Percentiles rank a stretch among this genome's conserved stretches.
phyloP scores from a whole-genome alignment of 495 filamentous ascomycete species.

The Pyrenopolyporus hunteri region DNA sequence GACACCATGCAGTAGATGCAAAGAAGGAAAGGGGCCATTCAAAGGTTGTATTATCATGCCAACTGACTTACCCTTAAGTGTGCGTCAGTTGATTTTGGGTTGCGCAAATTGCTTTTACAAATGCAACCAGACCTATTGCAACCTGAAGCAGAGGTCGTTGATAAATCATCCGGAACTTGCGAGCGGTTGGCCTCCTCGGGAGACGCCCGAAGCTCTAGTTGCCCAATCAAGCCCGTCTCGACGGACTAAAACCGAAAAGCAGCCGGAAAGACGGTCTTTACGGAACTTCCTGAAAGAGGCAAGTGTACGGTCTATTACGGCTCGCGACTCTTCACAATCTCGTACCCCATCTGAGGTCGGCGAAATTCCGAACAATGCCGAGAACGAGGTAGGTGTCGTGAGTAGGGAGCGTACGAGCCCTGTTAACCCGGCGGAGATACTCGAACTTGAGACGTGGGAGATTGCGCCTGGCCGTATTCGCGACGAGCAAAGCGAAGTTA shows the following conservation, averaged over 20 bases:
- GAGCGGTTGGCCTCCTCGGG: neutral
- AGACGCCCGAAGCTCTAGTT: neutral
- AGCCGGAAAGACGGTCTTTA: neutral
- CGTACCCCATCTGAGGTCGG: neutral
- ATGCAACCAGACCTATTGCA: conserved; percentile 38
- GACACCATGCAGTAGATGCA: conserved; percentile 35
- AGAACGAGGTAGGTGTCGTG: neutral
- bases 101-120: conserved; percentile 49
- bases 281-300: neutral
- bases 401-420: neutral
- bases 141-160: conserved; percentile 35
- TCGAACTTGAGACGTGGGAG: conserved; percentile 51
- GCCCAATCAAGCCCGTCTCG: neutral
- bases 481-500: conserved; percentile 8
- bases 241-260: neutral
- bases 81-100: conserved; percentile 15
- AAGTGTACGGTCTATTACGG: neutral
- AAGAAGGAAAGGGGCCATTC: conserved; percentile 39
- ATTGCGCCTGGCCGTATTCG: conserved; percentile 41
- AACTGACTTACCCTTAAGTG: neutral
- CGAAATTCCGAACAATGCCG: neutral
- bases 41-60: conserved; percentile 43
- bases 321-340: neutral
- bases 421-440: conserved; percentile 14
- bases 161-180: conserved; percentile 16